Percentiles rank a stretch among this genome's conserved stretches.
phyloP scores from a whole-genome alignment of 179 eudicot species.

The Monotropa hypopitys region DNA sequence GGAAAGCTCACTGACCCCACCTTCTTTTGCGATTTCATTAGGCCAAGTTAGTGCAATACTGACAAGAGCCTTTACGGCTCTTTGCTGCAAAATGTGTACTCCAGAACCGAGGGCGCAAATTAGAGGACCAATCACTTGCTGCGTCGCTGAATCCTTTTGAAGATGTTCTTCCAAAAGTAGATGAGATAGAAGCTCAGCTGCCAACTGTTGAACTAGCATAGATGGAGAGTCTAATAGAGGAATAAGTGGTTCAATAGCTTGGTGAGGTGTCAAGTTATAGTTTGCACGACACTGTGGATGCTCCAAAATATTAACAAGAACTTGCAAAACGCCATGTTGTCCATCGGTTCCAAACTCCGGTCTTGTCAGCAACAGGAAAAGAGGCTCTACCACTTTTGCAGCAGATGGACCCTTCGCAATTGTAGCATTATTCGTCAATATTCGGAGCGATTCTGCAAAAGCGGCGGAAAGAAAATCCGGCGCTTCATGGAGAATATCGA shows the following conservation, averaged over 20 bases:
- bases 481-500: constrained; percentile 77
- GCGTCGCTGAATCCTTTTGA: constrained; percentile 68
- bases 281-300: constrained; percentile 73
- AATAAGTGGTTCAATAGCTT: constrained; percentile 77
- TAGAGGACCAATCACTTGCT: constrained; percentile 79
- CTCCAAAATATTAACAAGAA: constrained; percentile 87
- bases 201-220: constrained; percentile 76
- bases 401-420: constrained; percentile 92
- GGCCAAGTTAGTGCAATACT: constrained; percentile 73
- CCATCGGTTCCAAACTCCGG: constrained; percentile 90
- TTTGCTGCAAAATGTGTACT: constrained; percentile 73
- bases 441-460: constrained; percentile 82
- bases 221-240: constrained; percentile 68
- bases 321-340: constrained; percentile 90
- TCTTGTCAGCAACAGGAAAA: constrained; percentile 58
- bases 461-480: constrained; percentile 90
- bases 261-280: constrained; percentile 59
- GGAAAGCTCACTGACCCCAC: constrained; percentile 82
- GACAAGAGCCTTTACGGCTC: constrained; percentile 78
- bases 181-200: constrained; percentile 94
- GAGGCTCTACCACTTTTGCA: constrained; percentile 80
- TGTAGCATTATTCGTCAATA: constrained; percentile 83
- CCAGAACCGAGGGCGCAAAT: constrained; percentile 75
- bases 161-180: constrained; percentile 71
- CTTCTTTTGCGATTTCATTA: constrained; percentile 90